Evolutionary conservation across 1,139 yeast species (phyloP).

Genomic region (Hemisphaericaspora xylofermentans): DNA sequence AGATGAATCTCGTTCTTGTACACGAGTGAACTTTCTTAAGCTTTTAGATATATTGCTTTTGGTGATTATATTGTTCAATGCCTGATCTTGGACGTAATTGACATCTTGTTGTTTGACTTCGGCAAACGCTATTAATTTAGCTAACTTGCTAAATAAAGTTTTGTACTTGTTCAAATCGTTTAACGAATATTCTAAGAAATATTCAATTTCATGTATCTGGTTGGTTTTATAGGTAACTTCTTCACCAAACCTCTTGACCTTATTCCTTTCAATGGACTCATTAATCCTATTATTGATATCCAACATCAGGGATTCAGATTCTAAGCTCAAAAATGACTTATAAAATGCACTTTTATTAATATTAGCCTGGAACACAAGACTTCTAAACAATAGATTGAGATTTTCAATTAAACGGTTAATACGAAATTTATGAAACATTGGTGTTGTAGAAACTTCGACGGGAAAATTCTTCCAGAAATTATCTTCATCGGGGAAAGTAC

Average conservation of each 20-base stretch:
- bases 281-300: slow-evolving; percentile 31
- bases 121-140: slow-evolving; percentile 44
- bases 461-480: slow-evolving; percentile 40
- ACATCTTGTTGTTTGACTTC: slow-evolving; percentile 47
- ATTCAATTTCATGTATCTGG: slow-evolving; percentile 50
- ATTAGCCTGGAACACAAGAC: slow-evolving; percentile 30
- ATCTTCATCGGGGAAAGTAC: slow-evolving; percentile 40
- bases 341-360: slow-evolving; percentile 17
- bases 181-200: slow-evolving; percentile 54
- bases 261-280: slow-evolving; percentile 17
- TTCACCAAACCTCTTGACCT: slow-evolving; percentile 18
- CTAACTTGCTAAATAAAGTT: slow-evolving; percentile 32
- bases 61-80: slow-evolving; percentile 17
- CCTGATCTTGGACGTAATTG: slow-evolving; percentile 21
- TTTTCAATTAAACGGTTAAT: slow-evolving; percentile 49
- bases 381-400: slow-evolving; percentile 47
- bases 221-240: slow-evolving; percentile 24
- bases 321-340: slow-evolving; percentile 9
- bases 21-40: slow-evolving; percentile 6
- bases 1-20: slow-evolving; percentile 16
- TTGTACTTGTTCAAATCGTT: slow-evolving; percentile 45
- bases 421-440: slow-evolving; percentile 33
- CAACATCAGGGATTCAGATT: slow-evolving; percentile 29
- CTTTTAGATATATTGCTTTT: slow-evolving; percentile 11
- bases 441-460: slow-evolving; percentile 27